Base-by-base conservation (phyloP, 805 yeast genomes). In the Sugiyamaella boreocaroliniensis region DNA sequence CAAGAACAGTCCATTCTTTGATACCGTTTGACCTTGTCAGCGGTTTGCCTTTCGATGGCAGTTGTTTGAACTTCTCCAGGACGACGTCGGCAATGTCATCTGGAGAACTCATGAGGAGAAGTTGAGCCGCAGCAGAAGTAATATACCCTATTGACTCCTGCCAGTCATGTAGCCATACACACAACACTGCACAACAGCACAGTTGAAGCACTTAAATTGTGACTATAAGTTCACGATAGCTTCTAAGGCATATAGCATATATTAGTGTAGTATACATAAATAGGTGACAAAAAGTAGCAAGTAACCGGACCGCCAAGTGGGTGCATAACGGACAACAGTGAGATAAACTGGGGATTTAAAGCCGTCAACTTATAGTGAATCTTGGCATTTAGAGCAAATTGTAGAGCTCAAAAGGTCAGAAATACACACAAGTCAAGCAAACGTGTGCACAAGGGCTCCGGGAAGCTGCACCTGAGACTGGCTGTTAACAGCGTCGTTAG, bases 1-100 rank as follows among this genome's bases (percentile, higher is more conserved):
- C 87, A 15, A 89, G 60, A 0, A 89, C 86, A 0, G 97, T 87
- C 89, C 96, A 89, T 69, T 90, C 97, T 41, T 68, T 64, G 0
- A 73, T 70, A 0, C 88, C 86, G 61, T 86, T 85, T 2, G 89
- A 77, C 40, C 86, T 72, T 1, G 65, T 58, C 0, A 64, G 62
- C 0, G 95, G 95, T 64, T 80, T 83, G 0, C 87, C 87, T 40
- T 69, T 64, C 4, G 44, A 9, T 0, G 72, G 71, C 4, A 68
- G 61, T 22, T 32, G 34, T 26, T 47, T 18, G 55, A 62, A 69
- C 41, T 47, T 20, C 4, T 44, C 53, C 1, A 63, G 20, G 7
- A 69, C 71, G 3, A 55, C 47, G 15, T 20, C 14, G 6, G 66
- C 64, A 3, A 64, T 43, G 12, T 22, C 48, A 47, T 61, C 64